A percentile compares a stretch with the other conserved stretches of the same genome.
Evolutionary conservation across 495 filamentous ascomycete genomes (phyloP).

Genomic region (Aspergillus coremiiformis): DNA sequence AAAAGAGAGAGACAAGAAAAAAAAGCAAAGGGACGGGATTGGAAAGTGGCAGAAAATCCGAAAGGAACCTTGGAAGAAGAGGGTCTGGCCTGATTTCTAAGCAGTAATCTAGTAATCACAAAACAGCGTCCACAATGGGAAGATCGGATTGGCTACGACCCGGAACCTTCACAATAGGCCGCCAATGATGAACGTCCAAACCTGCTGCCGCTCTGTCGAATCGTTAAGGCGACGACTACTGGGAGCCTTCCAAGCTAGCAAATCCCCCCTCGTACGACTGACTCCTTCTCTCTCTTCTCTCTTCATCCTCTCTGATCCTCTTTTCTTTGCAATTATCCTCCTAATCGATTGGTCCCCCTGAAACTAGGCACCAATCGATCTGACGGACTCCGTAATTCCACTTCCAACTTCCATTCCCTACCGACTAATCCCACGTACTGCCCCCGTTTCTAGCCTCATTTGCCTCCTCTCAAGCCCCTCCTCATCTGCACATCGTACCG

Average conservation of each 20-base stretch:
- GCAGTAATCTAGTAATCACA: no score
- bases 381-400: background rate
- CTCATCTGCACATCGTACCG: background rate
- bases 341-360: background rate
- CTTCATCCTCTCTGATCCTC: background rate
- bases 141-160: conserved; percentile 3
- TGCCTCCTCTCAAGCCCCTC: conserved; percentile 1
- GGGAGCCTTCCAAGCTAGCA: no score
- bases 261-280: background rate
- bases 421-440: no score
- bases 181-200: background rate
- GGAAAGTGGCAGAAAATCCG: background rate
- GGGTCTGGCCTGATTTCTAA: conserved; percentile 20
- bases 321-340: background rate
- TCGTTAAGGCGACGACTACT: no score
- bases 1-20: no score
- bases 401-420: no score
- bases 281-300: background rate
- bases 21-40: no score
- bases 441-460: background rate
- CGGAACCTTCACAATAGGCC: background rate
- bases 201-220: background rate
- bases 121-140: no score
- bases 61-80: conserved; percentile 11
- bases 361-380: background rate